Base-by-base conservation (phyloP, 495 filamentous ascomycete species). In the Podospora sp. region DNA sequence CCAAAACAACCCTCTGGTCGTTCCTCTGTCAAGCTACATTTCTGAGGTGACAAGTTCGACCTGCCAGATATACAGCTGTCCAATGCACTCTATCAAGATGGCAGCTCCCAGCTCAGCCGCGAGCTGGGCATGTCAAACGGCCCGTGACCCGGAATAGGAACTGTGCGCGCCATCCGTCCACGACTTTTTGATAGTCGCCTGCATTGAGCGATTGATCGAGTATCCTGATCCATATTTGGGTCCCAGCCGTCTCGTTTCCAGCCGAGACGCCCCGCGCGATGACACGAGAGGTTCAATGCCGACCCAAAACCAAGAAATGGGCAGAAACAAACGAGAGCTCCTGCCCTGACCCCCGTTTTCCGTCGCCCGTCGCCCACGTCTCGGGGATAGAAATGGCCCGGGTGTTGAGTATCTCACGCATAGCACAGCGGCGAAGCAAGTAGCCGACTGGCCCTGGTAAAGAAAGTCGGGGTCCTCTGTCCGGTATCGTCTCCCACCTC, bases 201-300 rank as follows among this genome's bases (percentile, higher is more conserved):
- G 53, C 53, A 57, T 16, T 26, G 53, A 26, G 53, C 53, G 22
- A 26, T 24, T 16, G 26, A 16, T 22, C 53, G 53, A 14, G 53
- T 21, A 25, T 57, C 53, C 53, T 26, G 53, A 26, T 57, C 53
- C 29, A 21, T 26, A 9, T 60, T 26, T 21, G 56, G 27, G 24
- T n/a, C 27, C 18, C 57, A 60, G 57, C 57, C 57, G 16, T 60
- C 57, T 60, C 57, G 57, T 40, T 14, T 60, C 57, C 57, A 60
- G 26, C 57, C 57, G 57, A 60, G 16, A 40, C 3, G 57, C 57
- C 29, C 57, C 57, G 29, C 57, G 25, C 24, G 52, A 55, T 26
- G 52, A 55, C 20, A 6, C 2, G 52, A 7, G 20, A n/a, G 6
- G 25, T 11, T 55, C 52, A 55, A 55, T 55, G 21, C 52, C 52